Percentiles rank a stretch among this genome's conserved stretches.
phyloP scores from a whole-genome alignment of 2,329 filamentous ascomycete species.

The Diaporthe helianthi region DNA sequence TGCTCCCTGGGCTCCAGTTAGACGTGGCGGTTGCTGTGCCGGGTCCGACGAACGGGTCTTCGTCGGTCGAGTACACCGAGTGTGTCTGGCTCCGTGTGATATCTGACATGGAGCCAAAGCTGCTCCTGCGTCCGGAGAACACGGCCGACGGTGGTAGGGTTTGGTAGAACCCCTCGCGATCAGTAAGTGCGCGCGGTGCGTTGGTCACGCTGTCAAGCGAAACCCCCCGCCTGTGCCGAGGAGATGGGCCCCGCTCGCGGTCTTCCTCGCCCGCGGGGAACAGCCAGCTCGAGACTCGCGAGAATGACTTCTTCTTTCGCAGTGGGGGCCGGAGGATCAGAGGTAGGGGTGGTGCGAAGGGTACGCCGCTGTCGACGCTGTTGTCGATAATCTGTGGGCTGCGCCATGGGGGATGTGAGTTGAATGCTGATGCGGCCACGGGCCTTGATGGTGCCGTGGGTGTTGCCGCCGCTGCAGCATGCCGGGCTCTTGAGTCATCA shows the following conservation, averaged over 20 bases:
- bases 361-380: constrained; percentile 44
- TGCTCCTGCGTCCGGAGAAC: constrained; percentile 44
- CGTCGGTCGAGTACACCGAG: constrained; percentile 58
- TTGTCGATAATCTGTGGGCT: constrained; percentile 32
- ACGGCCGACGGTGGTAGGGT: constrained; percentile 51
- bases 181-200: constrained; percentile 57
- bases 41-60: constrained; percentile 38
- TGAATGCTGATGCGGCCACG: constrained; percentile 41
- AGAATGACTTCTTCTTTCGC: constrained; percentile 72
- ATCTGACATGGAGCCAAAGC: constrained; percentile 52
- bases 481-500: constrained; percentile 23
- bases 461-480: not conserved
- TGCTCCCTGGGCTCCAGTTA: constrained; percentile 57
- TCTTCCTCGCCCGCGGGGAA: constrained; percentile 49
- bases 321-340: constrained; percentile 66
- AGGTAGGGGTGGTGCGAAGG: constrained; percentile 63
- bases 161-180: constrained; percentile 65
- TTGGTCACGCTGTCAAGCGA: constrained; percentile 63
- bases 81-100: constrained; percentile 43
- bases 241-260: not conserved
- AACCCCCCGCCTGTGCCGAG: constrained; percentile 47
- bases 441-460: constrained; percentile 37
- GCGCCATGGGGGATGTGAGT: constrained; percentile 36
- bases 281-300: constrained; percentile 66
- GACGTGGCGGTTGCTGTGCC: constrained; percentile 40